A percentile compares a stretch with the other conserved stretches of the same genome.
Evolutionary conservation across 164 flowering plant genomes (phyloP).

Genomic region (Magnolia changhungtana): DNA sequence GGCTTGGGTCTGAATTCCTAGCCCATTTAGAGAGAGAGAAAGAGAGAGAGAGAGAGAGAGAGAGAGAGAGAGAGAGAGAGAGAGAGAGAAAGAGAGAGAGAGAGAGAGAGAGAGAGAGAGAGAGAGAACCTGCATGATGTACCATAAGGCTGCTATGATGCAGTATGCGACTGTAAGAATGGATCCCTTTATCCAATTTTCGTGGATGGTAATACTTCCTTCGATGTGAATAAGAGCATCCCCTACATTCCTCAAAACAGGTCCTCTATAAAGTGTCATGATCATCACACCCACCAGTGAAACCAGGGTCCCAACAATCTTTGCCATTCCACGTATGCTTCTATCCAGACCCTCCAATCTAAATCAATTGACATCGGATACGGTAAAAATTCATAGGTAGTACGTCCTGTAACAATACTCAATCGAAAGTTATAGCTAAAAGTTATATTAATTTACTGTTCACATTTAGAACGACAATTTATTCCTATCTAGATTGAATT

Average conservation of each 20-base stretch:
- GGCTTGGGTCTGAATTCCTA: background rate
- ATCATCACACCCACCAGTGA: slow-evolving; percentile 69
- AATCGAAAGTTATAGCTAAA: too few relatives aligned
- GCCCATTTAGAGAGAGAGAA: background rate
- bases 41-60: background rate
- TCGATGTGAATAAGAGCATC: slow-evolving; percentile 44
- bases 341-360: slow-evolving; percentile 60
- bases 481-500: too few relatives aligned
- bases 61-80: background rate
- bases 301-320: slow-evolving; percentile 60
- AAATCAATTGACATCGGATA: background rate
- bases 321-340: slow-evolving; percentile 55
- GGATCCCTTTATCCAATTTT: slow-evolving; percentile 80
- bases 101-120: background rate
- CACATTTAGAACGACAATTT: too few relatives aligned
- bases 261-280: slow-evolving; percentile 83
- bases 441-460: too few relatives aligned
- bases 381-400: too few relatives aligned
- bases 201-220: slow-evolving; percentile 35
- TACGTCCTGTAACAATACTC: too few relatives aligned
- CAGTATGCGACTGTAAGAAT: slow-evolving; percentile 64
- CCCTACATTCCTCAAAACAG: slow-evolving; percentile 33
- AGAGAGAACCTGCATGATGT: slow-evolving; percentile 70
- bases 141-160: slow-evolving; percentile 66
- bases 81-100: background rate